Percentiles rank a stretch among this genome's conserved stretches.
Conservation (phyloP, 805 yeast species). For the Brettanomyces custersianus region DNA sequence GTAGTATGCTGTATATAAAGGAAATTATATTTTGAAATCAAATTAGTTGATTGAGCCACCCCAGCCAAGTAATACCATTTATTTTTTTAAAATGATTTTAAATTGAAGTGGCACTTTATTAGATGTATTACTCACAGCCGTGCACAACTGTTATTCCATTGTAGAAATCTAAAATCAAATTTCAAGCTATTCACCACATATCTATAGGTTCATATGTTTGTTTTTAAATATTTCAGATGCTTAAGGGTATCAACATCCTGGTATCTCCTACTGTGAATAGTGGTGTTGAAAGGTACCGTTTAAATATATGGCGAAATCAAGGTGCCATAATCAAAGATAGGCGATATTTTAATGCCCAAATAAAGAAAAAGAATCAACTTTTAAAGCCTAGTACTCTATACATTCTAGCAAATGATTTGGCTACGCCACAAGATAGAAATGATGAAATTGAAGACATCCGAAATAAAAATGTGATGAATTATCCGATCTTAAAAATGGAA, state of each 20-base stretch:
- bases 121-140: too few relatives aligned
- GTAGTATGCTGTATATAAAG: too few relatives aligned
- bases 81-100: too few relatives aligned
- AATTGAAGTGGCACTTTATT: too few relatives aligned
- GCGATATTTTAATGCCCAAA: background rate
- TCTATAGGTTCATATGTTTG: too few relatives aligned
- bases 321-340: conserved; percentile 18
- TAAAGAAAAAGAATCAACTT: background rate
- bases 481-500: conserved; percentile 1
- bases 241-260: conserved; percentile 11
- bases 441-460: background rate
- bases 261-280: conserved; percentile 13
- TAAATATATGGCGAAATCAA: conserved; percentile 16
- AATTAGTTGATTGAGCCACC: too few relatives aligned
- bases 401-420: conserved; percentile 1
- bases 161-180: too few relatives aligned
- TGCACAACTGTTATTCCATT: too few relatives aligned
- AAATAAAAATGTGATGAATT: background rate
- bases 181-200: too few relatives aligned
- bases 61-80: too few relatives aligned
- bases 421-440: background rate
- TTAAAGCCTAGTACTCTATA: background rate
- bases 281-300: conserved; percentile 10
- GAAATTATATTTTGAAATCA: too few relatives aligned
- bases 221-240: too few relatives aligned